Percentiles rank a stretch among this genome's conserved stretches.
These are phyloP conservation scores for Vaccinium myrtillus DNA, from an alignment of 148 eudicot genomes.

Conservation along the genomic window DNA sequence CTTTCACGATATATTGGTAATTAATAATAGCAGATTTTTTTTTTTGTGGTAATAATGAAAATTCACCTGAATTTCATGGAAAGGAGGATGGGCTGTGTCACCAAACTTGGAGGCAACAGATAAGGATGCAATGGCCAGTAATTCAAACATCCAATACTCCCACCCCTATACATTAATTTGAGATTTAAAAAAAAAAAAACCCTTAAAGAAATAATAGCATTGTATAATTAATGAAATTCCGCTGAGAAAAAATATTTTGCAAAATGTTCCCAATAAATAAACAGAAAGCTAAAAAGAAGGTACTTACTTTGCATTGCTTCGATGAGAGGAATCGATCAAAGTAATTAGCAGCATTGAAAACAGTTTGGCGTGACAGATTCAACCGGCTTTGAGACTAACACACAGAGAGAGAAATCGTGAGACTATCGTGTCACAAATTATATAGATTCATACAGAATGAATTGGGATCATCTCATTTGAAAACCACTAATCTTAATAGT, in stretches of 20 bases:
- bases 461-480: background rate
- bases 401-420: slow-evolving; percentile 15
- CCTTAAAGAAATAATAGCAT: background rate
- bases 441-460: background rate
- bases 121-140: slow-evolving; percentile 40
- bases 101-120: slow-evolving; percentile 39
- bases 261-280: background rate
- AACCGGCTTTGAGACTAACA: slow-evolving; percentile 31
- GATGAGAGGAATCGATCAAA: slow-evolving; percentile 40
- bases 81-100: slow-evolving; percentile 23
- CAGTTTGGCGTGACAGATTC: slow-evolving; percentile 32
- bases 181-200: background rate
- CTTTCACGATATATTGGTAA: background rate
- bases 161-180: slow-evolving; percentile 21
- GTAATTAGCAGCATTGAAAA: slow-evolving; percentile 37
- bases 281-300: background rate
- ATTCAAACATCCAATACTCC: slow-evolving; percentile 34
- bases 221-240: too few relatives aligned
- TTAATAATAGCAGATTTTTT: background rate
- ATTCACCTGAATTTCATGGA: slow-evolving; percentile 40
- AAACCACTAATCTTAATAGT: background rate
- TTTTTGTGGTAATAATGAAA: background rate
- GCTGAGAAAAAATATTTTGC: too few relatives aligned
- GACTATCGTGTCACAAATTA: background rate
- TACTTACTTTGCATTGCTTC: slow-evolving; percentile 32